phyloP scores from a whole-genome alignment of 2,329 filamentous ascomycete species.

The Aureobasidium vineae region DNA sequence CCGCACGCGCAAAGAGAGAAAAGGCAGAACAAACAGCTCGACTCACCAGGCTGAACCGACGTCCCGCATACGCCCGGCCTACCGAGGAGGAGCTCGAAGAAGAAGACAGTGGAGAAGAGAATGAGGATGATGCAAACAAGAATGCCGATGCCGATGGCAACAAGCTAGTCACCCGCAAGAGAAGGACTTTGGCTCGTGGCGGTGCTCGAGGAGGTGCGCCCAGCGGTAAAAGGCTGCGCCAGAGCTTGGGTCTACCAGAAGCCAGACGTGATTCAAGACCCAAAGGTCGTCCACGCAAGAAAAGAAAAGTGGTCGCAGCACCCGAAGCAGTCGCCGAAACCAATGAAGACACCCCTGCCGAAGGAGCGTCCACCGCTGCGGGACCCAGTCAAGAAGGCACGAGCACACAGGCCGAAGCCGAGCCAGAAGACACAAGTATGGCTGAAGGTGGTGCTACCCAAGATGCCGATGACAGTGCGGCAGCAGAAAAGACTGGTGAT shows the following conservation, averaged over 20 bases:
- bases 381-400: neutral
- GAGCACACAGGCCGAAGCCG: conserved; percentile 1
- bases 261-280: conserved; percentile 19
- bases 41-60: conserved; percentile 1
- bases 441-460: neutral
- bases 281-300: conserved; percentile 16
- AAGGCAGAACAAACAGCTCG: conserved; percentile 7
- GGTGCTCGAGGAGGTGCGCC: conserved; percentile 17
- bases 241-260: conserved; percentile 16
- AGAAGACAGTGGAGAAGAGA: conserved; percentile 10
- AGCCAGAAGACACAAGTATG: neutral
- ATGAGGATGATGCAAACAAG: conserved; percentile 9
- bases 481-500: neutral
- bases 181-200: conserved; percentile 10
- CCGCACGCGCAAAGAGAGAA: neutral
- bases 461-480: neutral
- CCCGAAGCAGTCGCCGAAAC: neutral
- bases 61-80: conserved; percentile 9
- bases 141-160: conserved; percentile 12
- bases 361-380: neutral
- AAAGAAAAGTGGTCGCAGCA: neutral
- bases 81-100: conserved; percentile 3
- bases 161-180: conserved; percentile 21
- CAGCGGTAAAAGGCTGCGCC: conserved; percentile 23
- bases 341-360: neutral